Evolutionary conservation across 106 monocot species (phyloP).

Genomic region (Dendrobium huoshanense): DNA sequence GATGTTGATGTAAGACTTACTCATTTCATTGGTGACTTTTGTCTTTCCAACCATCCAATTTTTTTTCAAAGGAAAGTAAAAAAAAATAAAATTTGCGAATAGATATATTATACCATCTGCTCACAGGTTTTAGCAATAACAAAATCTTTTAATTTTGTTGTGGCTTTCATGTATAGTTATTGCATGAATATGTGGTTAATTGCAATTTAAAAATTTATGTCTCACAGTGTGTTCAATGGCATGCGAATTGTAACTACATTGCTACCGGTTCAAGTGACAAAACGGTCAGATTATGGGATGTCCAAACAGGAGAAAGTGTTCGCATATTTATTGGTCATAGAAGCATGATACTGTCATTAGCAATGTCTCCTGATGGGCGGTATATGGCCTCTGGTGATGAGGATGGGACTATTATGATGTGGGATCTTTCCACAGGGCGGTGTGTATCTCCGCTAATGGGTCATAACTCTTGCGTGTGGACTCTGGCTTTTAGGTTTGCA

Average conservation of each 20-base stretch:
- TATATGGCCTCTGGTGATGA: conserved; percentile 99
- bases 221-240: conserved; percentile 93
- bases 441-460: conserved; percentile 84
- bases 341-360: conserved; percentile 76
- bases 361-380: conserved; percentile 95
- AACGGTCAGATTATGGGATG: conserved; percentile 96
- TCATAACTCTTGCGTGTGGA: conserved; percentile 85
- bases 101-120: too few relatives aligned
- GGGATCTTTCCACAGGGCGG: conserved; percentile 86
- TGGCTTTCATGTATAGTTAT: background rate
- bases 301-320: conserved; percentile 87
- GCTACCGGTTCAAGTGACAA: conserved; percentile 94
- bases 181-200: background rate
- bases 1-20: conserved; percentile 89
- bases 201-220: background rate
- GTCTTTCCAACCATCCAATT: background rate
- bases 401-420: conserved; percentile 96
- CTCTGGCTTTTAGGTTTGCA: conserved; percentile 89
- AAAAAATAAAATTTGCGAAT: too few relatives aligned
- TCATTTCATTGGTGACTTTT: background rate
- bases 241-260: conserved; percentile 94
- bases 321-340: conserved; percentile 96
- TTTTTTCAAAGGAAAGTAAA: too few relatives aligned
- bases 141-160: too few relatives aligned
- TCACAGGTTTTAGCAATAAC: too few relatives aligned